Base-by-base conservation (phyloP, 1,139 yeast species). In the Debaryomyces nepalensis region DNA sequence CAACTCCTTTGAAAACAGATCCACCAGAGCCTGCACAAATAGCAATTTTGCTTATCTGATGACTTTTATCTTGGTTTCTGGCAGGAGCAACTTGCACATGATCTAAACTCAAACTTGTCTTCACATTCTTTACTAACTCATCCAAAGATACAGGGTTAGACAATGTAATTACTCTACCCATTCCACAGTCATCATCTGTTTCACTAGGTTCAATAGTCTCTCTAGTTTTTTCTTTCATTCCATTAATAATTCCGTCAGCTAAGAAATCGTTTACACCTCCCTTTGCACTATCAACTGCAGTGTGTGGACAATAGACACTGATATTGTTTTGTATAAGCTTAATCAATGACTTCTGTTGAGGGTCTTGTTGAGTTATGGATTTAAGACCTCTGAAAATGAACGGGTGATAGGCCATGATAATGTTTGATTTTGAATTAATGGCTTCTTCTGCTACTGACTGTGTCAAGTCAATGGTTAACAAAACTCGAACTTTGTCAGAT, bases 1-100 rank as follows among this genome's bases (percentile, higher is more conserved):
- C 54, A 2, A 79, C 80, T 0, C 85, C 84, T 40, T 68, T 66
- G 55, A 87, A 77, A 0, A 87, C 82, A 0, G 80, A 69, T 1
- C 87, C 83, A 0, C 99, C 99, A 4, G 97, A 87, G 0, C 99
- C 99, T 3, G 99, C 99, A 64, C 99, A 93, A 16, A 93, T 63
- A 0, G 97, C 98, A n/a, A 90, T 71, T 0, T 74, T 70, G 16
- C 60, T 62, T 31, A 87, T 69, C 10, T 46, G 41, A 4, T 63
- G 65, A 9, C 51, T 50, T 7, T 57, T 50, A 11, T 61, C 65
- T 8, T 59, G 47, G 8, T 62, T 61, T 2, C 73, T 64, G 0
- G 75, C 69, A 3, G 55, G 50, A 1, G 90, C 90, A 1, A 89
- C 79, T 59, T 87, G 96, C 7, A 91, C 68, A 49, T 81, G 68